Evolutionary conservation across 768 basidiomycete genomes (phyloP), one percentile per base, ranked within the genome.

Genomic region (Russula olivacea): DNA sequence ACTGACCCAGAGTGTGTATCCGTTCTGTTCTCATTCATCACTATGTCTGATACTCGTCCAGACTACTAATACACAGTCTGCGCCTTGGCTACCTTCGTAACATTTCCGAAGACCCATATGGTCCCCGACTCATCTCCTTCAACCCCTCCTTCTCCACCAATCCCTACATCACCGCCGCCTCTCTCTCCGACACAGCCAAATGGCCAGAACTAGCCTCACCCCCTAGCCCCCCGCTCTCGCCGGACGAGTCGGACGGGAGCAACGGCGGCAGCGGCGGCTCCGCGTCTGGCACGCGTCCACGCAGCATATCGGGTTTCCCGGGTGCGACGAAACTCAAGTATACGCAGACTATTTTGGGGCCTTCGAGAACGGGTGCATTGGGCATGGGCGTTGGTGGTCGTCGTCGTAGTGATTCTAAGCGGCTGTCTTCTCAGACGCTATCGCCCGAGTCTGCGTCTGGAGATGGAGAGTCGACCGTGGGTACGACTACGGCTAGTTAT

Each of bases 71-170:
- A 9, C 95, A 97, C 72, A 84, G 82, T 66, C 78, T 97, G 6
- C 87, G 94, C 6, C 78, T 98, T 30, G 84, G 88, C 14, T 93
- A 94, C 71, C 79, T 98, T n/a, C 88, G 93, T 64, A 84, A 88
- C 68, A 85, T 93, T 67, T 85, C 92, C 45, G 89, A 93, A 61
- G 94, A 97, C 70, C 86, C 88, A 1, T 91, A 94, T 70, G 89
- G 89, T 15, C 76, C 86, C 0, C 83, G 92, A 34, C 79, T 96
- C 70, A 86, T 97, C 68, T 83, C 91, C 7, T 78, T 95, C 55
- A 86, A 87, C 70, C 87, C 88, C 0, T 80, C 84, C 0, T 89
- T 92, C 76, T 76, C 83, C 19, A 79, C 86, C 14, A 96, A 95
- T 71, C 87, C 91, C 0, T 93, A 94, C 73, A 85, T 95, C 68